Conservation (phyloP, 257 asterid species). For the Primulina eburnea region DNA sequence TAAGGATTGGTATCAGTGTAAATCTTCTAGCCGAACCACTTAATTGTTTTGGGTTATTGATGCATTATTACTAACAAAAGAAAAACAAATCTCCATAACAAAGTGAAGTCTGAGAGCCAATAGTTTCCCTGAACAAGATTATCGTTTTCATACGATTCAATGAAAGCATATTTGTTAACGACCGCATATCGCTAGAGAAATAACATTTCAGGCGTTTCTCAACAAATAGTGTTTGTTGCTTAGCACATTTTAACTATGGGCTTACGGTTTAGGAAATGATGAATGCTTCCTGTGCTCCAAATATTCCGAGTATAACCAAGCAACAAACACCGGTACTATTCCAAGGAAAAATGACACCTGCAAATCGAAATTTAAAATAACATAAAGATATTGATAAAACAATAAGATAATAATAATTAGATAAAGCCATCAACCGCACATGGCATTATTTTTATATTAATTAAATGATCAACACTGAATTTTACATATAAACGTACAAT, state of each 20-base stretch:
- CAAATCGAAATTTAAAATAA: constrained; percentile 23
- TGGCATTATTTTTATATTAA: not conserved
- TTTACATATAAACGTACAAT: not conserved
- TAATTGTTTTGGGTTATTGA: too few relatives aligned
- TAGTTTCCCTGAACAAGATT: not conserved
- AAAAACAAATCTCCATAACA: too few relatives aligned
- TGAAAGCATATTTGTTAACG: not conserved
- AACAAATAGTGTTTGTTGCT: not conserved
- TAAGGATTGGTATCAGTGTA: too few relatives aligned
- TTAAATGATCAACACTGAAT: not conserved
- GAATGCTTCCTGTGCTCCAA: constrained; percentile 60
- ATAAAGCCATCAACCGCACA: constrained; percentile 17
- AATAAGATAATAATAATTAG: not conserved
- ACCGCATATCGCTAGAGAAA: constrained; percentile 3
- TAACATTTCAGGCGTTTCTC: constrained; percentile 9
- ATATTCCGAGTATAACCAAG: constrained; percentile 79
- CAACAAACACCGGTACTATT: constrained; percentile 62
- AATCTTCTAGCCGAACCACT: too few relatives aligned
- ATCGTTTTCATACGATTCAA: not conserved
- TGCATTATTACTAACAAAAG: too few relatives aligned
- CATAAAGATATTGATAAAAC: not conserved
- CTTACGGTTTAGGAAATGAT: constrained; percentile 43
- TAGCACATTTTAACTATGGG: constrained; percentile 20
- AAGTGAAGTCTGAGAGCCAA: too few relatives aligned
- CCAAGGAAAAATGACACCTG: constrained; percentile 85